A percentile compares a stretch with the other conserved stretches of the same genome.
Evolutionary conservation across 495 filamentous ascomycete species (phyloP).

Genomic region (Aspergillus cavernicola): DNA sequence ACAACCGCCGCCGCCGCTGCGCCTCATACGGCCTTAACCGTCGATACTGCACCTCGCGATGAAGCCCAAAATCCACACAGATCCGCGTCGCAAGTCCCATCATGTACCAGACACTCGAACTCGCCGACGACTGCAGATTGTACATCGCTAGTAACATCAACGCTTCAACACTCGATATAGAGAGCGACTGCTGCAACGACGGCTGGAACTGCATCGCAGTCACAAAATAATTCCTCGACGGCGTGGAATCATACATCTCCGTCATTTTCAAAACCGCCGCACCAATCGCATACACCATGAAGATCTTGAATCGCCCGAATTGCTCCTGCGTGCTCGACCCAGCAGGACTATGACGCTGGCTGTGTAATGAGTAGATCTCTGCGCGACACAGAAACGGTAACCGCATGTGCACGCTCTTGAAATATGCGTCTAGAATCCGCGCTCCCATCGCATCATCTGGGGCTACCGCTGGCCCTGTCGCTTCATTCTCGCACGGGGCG

Average conservation of each 20-base stretch:
- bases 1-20: constrained; percentile 31
- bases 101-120: constrained; percentile 43
- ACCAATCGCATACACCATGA: constrained; percentile 44
- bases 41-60: constrained; percentile 25
- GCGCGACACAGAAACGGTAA: constrained; percentile 37
- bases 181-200: constrained; percentile 28
- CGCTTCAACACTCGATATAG: constrained; percentile 36
- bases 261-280: constrained; percentile 35
- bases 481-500: constrained; percentile 15
- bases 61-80: constrained; percentile 40
- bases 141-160: constrained; percentile 39
- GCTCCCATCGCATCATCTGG: constrained; percentile 33
- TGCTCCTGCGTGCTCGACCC: constrained; percentile 23
- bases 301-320: constrained; percentile 37
- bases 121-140: constrained; percentile 32
- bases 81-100: constrained; percentile 42
- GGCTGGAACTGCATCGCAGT: constrained; percentile 35
- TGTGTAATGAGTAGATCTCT: constrained; percentile 33
- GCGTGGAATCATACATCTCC: constrained; percentile 26
- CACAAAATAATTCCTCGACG: constrained; percentile 13
- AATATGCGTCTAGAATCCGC: constrained; percentile 36
- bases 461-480: constrained; percentile 20
- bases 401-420: constrained; percentile 32
- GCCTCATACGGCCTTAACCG: constrained; percentile 25
- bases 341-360: constrained; percentile 20